Conservation (phyloP, 805 yeast species). For the Schwanniomyces polymorphus region DNA sequence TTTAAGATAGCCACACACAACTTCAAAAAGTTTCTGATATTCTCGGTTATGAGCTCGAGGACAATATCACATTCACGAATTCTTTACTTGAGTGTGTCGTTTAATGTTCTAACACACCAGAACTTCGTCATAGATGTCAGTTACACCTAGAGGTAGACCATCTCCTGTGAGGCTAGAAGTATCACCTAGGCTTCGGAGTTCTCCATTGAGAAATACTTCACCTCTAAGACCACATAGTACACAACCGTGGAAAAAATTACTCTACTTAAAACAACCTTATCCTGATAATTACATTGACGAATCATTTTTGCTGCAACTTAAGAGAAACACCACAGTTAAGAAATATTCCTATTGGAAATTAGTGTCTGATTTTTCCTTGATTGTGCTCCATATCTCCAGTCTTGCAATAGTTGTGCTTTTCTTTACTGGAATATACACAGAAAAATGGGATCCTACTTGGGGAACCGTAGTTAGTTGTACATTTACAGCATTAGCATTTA, state of each 20-base stretch:
- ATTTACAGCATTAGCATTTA: slow-evolving; percentile 31
- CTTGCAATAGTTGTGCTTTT: slow-evolving; percentile 63
- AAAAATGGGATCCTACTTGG: slow-evolving; percentile 48
- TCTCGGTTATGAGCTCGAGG: neutral
- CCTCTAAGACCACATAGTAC: neutral
- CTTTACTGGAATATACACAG: slow-evolving; percentile 61
- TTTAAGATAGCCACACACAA: neutral
- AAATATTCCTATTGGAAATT: slow-evolving; percentile 63
- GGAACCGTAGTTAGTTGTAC: slow-evolving; percentile 35
- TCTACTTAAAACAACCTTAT: slow-evolving; percentile 82
- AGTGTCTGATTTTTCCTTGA: slow-evolving; percentile 68
- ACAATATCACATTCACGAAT: neutral
- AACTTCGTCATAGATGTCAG: neutral
- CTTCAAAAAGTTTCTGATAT: neutral
- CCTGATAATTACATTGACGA: slow-evolving; percentile 90
- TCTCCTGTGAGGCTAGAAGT: neutral
- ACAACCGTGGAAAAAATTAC: slow-evolving; percentile 74
- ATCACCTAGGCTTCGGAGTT: neutral
- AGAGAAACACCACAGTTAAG: slow-evolving; percentile 73
- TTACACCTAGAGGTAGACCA: neutral
- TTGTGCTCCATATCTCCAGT: slow-evolving; percentile 64
- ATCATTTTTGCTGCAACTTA: slow-evolving; percentile 77
- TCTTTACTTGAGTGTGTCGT: neutral
- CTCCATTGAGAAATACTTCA: neutral
- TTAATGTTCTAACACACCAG: no score